Conservation (phyloP, 495 filamentous ascomycete genomes). For the Podospora anserina region DNA sequence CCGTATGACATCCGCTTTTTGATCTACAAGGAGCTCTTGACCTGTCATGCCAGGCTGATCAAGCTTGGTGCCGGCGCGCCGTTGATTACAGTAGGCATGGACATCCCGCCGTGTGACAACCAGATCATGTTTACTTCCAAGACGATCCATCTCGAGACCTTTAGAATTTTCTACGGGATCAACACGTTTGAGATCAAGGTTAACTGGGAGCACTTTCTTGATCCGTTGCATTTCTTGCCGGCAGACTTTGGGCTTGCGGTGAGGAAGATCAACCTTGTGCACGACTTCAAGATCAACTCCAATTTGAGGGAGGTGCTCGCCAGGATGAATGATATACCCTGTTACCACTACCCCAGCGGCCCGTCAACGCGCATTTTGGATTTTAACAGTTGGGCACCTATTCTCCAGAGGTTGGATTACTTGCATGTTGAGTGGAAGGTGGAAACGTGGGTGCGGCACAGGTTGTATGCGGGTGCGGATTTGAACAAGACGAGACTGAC, state of each 20-base stretch:
- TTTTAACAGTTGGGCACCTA: not conserved
- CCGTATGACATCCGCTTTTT: not conserved
- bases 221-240: not conserved
- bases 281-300: not conserved
- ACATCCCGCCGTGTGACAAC: not conserved
- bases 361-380: not conserved
- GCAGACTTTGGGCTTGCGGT: not conserved
- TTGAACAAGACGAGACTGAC: not conserved
- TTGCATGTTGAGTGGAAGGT: not conserved
- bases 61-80: not conserved
- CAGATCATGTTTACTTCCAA: not conserved
- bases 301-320: not conserved
- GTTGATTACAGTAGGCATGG: not conserved
- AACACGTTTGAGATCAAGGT: not conserved
- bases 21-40: not conserved
- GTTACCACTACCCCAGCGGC: not conserved
- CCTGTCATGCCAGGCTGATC: not conserved
- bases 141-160: not conserved
- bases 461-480: not conserved
- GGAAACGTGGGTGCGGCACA: not conserved
- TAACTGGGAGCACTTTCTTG: not conserved
- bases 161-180: not conserved
- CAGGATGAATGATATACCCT: not conserved
- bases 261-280: not conserved
- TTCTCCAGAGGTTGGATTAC: not conserved